phyloP scores from a whole-genome alignment of 2,329 filamentous ascomycete genomes.

The Epichloe hybrida region DNA sequence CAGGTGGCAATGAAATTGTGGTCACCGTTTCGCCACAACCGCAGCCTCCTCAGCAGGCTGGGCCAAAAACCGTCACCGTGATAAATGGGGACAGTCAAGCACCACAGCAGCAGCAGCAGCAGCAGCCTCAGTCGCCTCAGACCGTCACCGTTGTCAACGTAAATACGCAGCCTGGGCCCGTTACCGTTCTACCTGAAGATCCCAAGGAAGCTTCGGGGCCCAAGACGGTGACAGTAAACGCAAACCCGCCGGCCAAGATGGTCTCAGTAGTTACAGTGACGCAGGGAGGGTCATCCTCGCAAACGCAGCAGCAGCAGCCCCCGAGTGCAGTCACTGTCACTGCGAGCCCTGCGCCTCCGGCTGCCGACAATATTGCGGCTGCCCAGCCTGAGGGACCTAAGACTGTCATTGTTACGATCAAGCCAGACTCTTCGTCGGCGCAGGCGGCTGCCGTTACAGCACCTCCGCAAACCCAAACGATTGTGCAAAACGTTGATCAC shows the following conservation, averaged over 20 bases:
- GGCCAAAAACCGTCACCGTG: constrained; percentile 5
- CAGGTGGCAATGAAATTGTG: constrained; percentile 2
- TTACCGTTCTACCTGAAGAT: constrained; percentile 11
- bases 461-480: constrained; percentile 8
- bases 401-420: constrained; percentile 8
- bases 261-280: constrained; percentile 9
- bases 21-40: constrained; percentile 7
- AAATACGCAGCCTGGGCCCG: not conserved
- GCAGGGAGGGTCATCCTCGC: not conserved
- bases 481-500: constrained; percentile 7
- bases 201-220: constrained; percentile 2
- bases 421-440: constrained; percentile 6
- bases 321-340: not conserved
- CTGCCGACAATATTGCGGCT: not conserved
- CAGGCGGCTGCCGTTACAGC: constrained; percentile 12
- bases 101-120: not conserved
- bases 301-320: not conserved
- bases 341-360: not conserved
- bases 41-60: not conserved
- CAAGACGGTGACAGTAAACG: constrained; percentile 11
- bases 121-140: constrained; percentile 3
- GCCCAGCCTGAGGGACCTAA: constrained; percentile 2
- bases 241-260: constrained; percentile 8
- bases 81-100: not conserved
- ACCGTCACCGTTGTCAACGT: constrained; percentile 3